Conservation (phyloP, 441 rosid species). For the Syzygium malaccense region DNA sequence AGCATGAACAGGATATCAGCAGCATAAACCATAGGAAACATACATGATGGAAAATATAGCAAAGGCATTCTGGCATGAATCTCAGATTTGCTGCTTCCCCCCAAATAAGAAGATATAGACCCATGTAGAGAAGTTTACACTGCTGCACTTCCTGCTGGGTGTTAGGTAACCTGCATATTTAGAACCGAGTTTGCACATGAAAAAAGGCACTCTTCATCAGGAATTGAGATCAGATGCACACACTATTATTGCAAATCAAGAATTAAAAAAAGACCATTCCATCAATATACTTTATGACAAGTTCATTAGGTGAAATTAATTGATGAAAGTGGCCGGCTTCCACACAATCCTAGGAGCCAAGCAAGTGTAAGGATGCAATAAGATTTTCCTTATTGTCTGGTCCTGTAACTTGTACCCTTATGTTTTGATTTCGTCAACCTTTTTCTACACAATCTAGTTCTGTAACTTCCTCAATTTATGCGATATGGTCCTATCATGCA, state of each 20-base stretch:
- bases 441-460: background rate
- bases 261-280: background rate
- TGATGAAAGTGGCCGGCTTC: background rate
- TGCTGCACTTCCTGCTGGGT: conserved; percentile 99
- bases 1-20: background rate
- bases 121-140: conserved; percentile 92
- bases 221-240: background rate
- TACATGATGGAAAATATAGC: conserved; percentile 98
- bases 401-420: background rate
- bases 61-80: conserved; percentile 99
- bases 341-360: background rate
- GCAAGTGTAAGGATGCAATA: background rate
- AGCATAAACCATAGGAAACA: conserved; percentile 10
- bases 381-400: background rate
- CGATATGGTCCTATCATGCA: background rate
- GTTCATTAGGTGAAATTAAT: background rate
- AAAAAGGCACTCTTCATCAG: background rate
- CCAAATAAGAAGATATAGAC: conserved; percentile 94
- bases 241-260: background rate
- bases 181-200: background rate
- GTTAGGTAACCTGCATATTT: conserved; percentile 76
- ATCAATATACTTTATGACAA: background rate
- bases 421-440: background rate
- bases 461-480: background rate
- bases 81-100: conserved; percentile 99